phyloP scores from a whole-genome alignment of 208 protist genomes.

The Leishmania aethiopica region DNA sequence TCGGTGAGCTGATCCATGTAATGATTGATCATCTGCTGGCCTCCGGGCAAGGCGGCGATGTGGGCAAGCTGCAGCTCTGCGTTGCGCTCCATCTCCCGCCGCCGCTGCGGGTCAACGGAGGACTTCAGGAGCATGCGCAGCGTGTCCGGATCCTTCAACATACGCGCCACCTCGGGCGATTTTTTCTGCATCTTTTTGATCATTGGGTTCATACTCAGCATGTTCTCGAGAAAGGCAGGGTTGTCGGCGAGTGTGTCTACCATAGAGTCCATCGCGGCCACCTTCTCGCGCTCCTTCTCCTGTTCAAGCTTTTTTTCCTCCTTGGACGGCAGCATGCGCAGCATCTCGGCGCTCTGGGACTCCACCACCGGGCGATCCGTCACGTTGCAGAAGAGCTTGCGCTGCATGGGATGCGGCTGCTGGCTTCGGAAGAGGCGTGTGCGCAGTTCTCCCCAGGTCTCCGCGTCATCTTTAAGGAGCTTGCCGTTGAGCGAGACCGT shows the following conservation, averaged over 20 bases:
- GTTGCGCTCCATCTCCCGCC: constrained; percentile 53
- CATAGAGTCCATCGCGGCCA: constrained; percentile 67
- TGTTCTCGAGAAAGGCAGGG: constrained; percentile 50
- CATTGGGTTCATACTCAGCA: constrained; percentile 49
- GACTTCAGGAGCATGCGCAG: constrained; percentile 76
- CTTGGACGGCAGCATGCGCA: constrained; percentile 46
- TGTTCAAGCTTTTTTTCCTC: constrained; percentile 33
- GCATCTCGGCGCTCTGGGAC: constrained; percentile 41
- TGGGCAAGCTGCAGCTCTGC: constrained; percentile 72
- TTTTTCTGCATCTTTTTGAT: constrained; percentile 55
- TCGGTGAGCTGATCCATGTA: constrained; percentile 42
- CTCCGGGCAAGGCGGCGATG: constrained; percentile 64
- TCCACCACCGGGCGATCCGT: constrained; percentile 31
- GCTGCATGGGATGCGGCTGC: constrained; percentile 24
- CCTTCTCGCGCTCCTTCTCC: constrained; percentile 43
- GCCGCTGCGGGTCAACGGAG: constrained; percentile 68
- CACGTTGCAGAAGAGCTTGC: constrained; percentile 73
- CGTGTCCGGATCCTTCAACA: constrained; percentile 68
- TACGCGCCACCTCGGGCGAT: constrained; percentile 54
- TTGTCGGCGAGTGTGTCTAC: constrained; percentile 70
- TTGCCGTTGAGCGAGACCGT: constrained; percentile 70
- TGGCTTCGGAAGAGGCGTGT: constrained; percentile 12
- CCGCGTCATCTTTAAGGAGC: constrained; percentile 45
- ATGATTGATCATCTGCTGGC: constrained; percentile 64
- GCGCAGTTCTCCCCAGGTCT: constrained; percentile 41